Percentiles rank a stretch among this genome's conserved stretches.
Conservation (phyloP, 176 grass and related monocot species). For the Musa itinerans region DNA sequence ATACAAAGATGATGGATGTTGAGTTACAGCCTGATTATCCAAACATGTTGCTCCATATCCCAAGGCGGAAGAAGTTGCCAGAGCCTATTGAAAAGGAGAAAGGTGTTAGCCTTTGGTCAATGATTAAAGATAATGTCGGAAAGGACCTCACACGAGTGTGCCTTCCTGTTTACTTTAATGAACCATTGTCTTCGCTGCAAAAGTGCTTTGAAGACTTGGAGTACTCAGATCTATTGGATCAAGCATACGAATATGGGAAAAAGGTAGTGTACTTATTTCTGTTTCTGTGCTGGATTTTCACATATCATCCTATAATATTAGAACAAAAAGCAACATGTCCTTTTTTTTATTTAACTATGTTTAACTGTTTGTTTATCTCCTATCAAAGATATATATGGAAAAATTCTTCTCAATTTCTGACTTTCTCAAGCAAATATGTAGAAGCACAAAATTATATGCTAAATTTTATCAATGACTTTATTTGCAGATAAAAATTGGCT, state of each 20-base stretch:
- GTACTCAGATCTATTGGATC: slow-evolving; percentile 46
- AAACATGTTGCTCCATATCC: background rate
- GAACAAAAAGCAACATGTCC: background rate
- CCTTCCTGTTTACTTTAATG: slow-evolving; percentile 56
- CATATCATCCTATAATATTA: background rate
- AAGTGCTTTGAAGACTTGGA: slow-evolving; percentile 64
- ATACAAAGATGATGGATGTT: slow-evolving; percentile 13
- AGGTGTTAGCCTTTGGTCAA: slow-evolving; percentile 43
- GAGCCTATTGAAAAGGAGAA: slow-evolving; percentile 41
- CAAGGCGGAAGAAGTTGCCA: slow-evolving; percentile 29
- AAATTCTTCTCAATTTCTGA: too few species aligned
- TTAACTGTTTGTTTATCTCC: too few species aligned
- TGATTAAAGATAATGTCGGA: slow-evolving; percentile 57
- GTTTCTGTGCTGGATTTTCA: background rate
- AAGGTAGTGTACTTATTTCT: slow-evolving; percentile 16
- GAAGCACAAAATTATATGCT: too few species aligned
- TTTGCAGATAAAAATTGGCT: too few species aligned
- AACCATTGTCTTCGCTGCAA: slow-evolving; percentile 51
- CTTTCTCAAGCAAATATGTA: too few species aligned
- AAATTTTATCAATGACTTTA: too few species aligned
- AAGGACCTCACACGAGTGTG: slow-evolving; percentile 47
- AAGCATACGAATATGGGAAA: slow-evolving; percentile 37
- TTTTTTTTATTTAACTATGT: background rate
- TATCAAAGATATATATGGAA: too few species aligned
- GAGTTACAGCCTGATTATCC: background rate